Percentiles rank a stretch among this genome's conserved stretches.
phyloP scores from a whole-genome alignment of 805 yeast species.

The Wickerhamomyces ciferrii region DNA sequence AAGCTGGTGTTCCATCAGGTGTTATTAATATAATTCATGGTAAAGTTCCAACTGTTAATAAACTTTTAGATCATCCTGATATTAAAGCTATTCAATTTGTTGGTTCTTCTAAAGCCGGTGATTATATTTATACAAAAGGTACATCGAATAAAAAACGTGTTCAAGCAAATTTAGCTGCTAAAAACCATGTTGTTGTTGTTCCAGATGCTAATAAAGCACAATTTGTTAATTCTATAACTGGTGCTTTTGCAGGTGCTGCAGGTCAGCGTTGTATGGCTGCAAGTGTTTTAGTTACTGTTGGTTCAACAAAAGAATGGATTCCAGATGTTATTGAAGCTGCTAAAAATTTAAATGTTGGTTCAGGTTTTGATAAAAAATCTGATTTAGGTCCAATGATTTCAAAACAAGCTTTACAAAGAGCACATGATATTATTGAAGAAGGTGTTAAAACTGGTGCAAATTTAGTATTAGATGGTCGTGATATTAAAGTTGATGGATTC shows the following conservation, averaged over 20 bases:
- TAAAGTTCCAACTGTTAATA: constrained; percentile 64
- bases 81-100: constrained; percentile 73
- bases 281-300: constrained; percentile 67
- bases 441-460: constrained; percentile 54
- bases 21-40: constrained; percentile 71
- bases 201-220: constrained; percentile 68
- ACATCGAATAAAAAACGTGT: constrained; percentile 70
- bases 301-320: constrained; percentile 57
- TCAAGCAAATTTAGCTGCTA: constrained; percentile 74
- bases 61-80: constrained; percentile 61
- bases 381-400: constrained; percentile 71
- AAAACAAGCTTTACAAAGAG: constrained; percentile 46
- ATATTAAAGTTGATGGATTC: constrained; percentile 39
- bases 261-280: constrained; percentile 85
- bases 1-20: constrained; percentile 74
- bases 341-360: constrained; percentile 48
- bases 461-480: constrained; percentile 60
- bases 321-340: constrained; percentile 55
- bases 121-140: constrained; percentile 64
- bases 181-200: constrained; percentile 66
- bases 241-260: constrained; percentile 81
- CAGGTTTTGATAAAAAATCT: constrained; percentile 56
- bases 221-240: constrained; percentile 59
- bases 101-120: constrained; percentile 72
- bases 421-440: constrained; percentile 47